Evolutionary conservation across 1,284 basidiomycete species (phyloP).

Genomic region (Xanthoconium separans): DNA sequence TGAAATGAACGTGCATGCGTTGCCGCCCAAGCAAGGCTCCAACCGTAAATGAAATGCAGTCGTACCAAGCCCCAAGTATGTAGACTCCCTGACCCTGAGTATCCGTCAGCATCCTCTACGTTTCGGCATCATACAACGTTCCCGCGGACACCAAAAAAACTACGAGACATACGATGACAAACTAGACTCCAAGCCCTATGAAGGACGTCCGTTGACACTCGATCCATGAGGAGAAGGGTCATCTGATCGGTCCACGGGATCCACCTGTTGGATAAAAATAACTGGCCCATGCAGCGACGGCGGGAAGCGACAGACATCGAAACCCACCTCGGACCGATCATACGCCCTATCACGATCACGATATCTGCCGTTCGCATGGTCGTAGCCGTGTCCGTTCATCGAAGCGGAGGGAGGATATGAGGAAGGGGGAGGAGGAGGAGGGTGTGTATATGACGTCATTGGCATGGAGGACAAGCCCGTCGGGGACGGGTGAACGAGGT

Average conservation of each 20-base stretch:
- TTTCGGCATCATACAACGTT: constrained; percentile 1
- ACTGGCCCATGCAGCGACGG: too few species aligned
- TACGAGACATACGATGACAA: neutral
- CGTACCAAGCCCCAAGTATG: neutral
- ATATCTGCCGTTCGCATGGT: constrained; percentile 30
- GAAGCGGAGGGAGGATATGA: constrained; percentile 11
- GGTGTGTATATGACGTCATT: constrained; percentile 19
- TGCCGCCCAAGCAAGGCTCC: neutral
- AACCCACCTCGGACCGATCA: constrained; percentile 21
- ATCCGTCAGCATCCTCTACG: neutral
- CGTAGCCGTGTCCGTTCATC: constrained; percentile 26
- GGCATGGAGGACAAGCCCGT: constrained; percentile 20
- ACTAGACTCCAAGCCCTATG: constrained; percentile 7
- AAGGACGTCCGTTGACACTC: constrained; percentile 26
- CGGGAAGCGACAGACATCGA: neutral
- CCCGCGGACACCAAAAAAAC: neutral
- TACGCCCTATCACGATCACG: constrained; percentile 27
- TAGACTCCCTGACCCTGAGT: neutral
- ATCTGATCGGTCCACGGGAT: constrained; percentile 18
- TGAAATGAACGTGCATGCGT: neutral
- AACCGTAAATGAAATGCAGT: neutral
- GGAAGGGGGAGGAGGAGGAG: constrained; percentile 1
- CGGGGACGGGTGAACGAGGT: constrained; percentile 32
- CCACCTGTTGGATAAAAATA: constrained; percentile 3
- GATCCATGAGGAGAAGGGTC: constrained; percentile 25